Evolutionary conservation across 805 yeast species (phyloP), one percentile per base, ranked within the genome.

Genomic region (Zygosaccharomyces siamensis): DNA sequence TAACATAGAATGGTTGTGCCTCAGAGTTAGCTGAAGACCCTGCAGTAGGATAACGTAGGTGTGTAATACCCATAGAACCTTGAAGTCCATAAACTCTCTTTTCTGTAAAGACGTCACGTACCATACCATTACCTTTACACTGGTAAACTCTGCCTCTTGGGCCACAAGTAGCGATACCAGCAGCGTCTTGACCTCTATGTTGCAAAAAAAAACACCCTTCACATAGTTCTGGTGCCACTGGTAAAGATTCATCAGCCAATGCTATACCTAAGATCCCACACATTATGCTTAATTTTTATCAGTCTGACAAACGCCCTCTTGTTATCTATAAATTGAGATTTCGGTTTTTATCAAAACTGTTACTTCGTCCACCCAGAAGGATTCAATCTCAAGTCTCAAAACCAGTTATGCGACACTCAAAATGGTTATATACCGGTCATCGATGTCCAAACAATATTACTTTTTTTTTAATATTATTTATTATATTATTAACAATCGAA

Each of bases 71-170:
- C 92, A 92, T 87, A 63, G 86, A 86, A 16, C 99, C 99, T 43
- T 84, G 84, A 40, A 93, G 75, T 39, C 87, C 87, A 44, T 71
- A 62, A 78, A 92, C 79, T 63, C 98, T 79, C 39, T 72, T 70
- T 66, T 82, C 86, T 40, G 96, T 89, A 79, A 93, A 93, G 31
- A 93, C 99, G 64, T 93, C 99, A 61, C 95, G 79, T 50, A 96
- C 98, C 96, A 93, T 88, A 57, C 99, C 99, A 68, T 89, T 92
- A 61, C 99, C 99, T 72, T 93, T 93, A 70, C 99, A 93, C 72
- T 92, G 98, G 72, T 88, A 90, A 50, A 93, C 78, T 51, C 99
- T 78, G 55, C 98, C 99, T 53, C 92, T 82, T 39, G 85, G 75
- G 47, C 97, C 98, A 67, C 97, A 89, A 6, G 99, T 93, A 21